These are phyloP conservation scores for Abortiporus biennis DNA, from an alignment of 1,284 basidiomycete genomes.

Conservation along the genomic window DNA sequence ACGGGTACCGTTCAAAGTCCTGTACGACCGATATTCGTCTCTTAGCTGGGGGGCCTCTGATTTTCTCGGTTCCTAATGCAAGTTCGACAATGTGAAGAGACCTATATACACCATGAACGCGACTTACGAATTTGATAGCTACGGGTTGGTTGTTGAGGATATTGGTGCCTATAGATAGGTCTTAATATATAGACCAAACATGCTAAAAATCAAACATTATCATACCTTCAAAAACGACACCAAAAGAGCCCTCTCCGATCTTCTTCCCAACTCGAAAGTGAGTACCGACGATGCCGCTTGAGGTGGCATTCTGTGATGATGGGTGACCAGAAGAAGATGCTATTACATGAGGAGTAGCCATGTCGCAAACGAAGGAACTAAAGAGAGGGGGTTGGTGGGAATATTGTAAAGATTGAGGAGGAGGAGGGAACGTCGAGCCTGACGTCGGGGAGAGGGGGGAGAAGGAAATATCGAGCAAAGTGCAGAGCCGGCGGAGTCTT, in stretches of 20 bases:
- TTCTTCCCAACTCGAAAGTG: constrained; percentile 99
- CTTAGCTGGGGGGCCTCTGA: constrained; percentile 96
- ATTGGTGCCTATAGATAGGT: constrained; percentile 99
- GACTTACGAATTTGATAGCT: constrained; percentile 98
- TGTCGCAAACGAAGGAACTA: too few relatives aligned
- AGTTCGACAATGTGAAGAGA: too few relatives aligned
- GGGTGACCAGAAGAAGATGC: constrained; percentile 1
- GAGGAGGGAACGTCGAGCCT: too few relatives aligned
- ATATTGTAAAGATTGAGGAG: constrained; percentile 9
- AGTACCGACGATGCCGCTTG: constrained; percentile 92
- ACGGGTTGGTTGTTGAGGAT: constrained; percentile 99
- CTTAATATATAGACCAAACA: constrained; percentile 58
- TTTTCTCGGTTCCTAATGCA: constrained; percentile 96
- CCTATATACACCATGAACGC: too few relatives aligned
- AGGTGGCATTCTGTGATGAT: constrained; percentile 63
- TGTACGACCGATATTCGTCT: constrained; percentile 97
- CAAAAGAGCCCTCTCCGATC: constrained; percentile 98
- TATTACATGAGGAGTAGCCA: too few relatives aligned
- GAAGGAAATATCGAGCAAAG: too few relatives aligned
- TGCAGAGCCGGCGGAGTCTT: too few relatives aligned
- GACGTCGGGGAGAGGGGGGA: too few relatives aligned
- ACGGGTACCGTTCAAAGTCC: constrained; percentile 92
- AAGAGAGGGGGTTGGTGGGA: too few relatives aligned
- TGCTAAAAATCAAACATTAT: background rate
- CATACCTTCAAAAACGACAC: constrained; percentile 49